Conservation (phyloP, 1,284 basidiomycete genomes). For the Entoloma clypeatum region DNA sequence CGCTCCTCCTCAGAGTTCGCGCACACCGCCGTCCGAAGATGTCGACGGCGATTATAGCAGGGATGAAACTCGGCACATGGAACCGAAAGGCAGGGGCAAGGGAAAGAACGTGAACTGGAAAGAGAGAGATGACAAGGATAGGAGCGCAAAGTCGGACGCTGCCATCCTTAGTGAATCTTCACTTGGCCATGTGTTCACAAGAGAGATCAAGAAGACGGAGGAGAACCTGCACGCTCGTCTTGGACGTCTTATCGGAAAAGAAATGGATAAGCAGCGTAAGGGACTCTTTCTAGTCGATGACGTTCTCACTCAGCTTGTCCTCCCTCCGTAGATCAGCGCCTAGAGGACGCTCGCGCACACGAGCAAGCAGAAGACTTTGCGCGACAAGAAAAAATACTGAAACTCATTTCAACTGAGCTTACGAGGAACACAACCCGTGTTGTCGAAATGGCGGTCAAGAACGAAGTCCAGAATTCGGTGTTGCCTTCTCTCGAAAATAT, state of each 20-base stretch:
- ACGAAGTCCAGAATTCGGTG: constrained; percentile 75
- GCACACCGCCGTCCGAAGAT: constrained; percentile 72
- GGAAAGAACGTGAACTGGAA: constrained; percentile 62
- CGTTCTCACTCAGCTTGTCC: neutral
- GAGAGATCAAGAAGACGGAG: constrained; percentile 78
- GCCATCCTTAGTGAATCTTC: constrained; percentile 45
- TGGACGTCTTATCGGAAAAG: constrained; percentile 71
- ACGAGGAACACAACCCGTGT: constrained; percentile 81
- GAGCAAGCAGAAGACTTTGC: constrained; percentile 75
- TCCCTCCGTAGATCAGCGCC: constrained; percentile 59
- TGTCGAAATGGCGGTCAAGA: constrained; percentile 80
- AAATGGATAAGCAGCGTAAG: constrained; percentile 82
- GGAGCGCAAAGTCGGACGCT: constrained; percentile 39
- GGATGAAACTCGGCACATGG: constrained; percentile 51
- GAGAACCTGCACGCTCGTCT: constrained; percentile 73
- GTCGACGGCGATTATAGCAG: constrained; percentile 58
- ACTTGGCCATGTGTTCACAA: constrained; percentile 53
- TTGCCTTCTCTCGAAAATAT: constrained; percentile 75
- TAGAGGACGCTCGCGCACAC: constrained; percentile 72
- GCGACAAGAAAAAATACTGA: constrained; percentile 81
- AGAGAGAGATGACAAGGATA: constrained; percentile 53
- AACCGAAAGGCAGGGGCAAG: constrained; percentile 55
- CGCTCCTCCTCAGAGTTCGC: constrained; percentile 42
- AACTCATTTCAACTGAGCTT: constrained; percentile 78
- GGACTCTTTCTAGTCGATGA: constrained; percentile 14